A percentile compares a stretch with the other conserved stretches of the same genome.
Conservation (phyloP, 2,329 filamentous ascomycete genomes). For the Passalora sequoiae region DNA sequence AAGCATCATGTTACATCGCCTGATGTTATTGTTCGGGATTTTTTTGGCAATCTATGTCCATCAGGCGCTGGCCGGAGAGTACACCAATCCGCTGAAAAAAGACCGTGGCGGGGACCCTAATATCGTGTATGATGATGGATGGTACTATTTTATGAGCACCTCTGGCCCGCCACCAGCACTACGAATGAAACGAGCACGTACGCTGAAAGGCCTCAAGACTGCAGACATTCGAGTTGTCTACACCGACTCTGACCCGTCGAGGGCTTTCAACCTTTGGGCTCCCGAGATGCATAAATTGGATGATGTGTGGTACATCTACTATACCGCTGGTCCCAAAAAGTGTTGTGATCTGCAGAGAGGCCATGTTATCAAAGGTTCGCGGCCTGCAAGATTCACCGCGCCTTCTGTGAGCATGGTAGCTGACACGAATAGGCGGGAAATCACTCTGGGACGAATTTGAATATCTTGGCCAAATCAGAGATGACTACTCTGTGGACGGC, state of each 20-base stretch:
- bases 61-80: too few species aligned
- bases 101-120: conserved; percentile 51
- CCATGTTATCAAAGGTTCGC: conserved; percentile 49
- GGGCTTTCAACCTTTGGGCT: conserved; percentile 56
- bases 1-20: too few species aligned
- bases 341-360: conserved; percentile 48
- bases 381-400: too few species aligned
- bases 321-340: conserved; percentile 46
- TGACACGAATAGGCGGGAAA: too few species aligned
- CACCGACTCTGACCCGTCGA: conserved; percentile 42
- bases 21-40: too few species aligned
- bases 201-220: conserved; percentile 52
- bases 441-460: conserved; percentile 50
- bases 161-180: conserved; percentile 55
- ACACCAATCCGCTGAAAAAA: conserved; percentile 51
- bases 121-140: conserved; percentile 49
- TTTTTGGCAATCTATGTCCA: too few species aligned
- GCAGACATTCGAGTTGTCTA: conserved; percentile 50
- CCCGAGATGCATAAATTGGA: conserved; percentile 52
- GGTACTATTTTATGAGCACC: conserved; percentile 55
- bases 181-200: conserved; percentile 51
- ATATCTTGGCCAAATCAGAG: conserved; percentile 45
- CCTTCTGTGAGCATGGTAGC: too few species aligned
- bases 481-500: conserved; percentile 52
- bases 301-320: conserved; percentile 52